These are phyloP conservation scores for Tuber magnatum DNA, from an alignment of 495 filamentous ascomycete genomes.

Conservation along the genomic window DNA sequence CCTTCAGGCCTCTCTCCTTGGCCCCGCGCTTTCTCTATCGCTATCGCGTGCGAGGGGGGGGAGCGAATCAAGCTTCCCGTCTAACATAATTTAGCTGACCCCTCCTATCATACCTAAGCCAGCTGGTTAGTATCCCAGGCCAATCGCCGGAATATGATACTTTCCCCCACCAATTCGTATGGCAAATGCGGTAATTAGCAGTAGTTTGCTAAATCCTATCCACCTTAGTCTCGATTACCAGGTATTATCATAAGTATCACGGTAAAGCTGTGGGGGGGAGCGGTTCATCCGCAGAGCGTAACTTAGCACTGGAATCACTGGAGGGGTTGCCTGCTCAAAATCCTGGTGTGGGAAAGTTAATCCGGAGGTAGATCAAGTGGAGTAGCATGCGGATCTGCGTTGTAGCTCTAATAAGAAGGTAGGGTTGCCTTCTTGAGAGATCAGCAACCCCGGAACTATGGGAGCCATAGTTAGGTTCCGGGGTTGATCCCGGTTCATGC, in stretches of 20 bases:
- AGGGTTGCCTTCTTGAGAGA: neutral
- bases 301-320: neutral
- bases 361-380: neutral
- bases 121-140: neutral
- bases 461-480: neutral
- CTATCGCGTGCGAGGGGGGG: no score
- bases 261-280: neutral
- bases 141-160: neutral
- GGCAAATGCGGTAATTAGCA: neutral
- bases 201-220: neutral
- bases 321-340: neutral
- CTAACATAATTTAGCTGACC: neutral
- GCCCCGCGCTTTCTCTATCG: neutral
- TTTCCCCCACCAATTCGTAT: neutral
- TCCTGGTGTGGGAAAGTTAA: neutral
- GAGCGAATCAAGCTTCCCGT: neutral
- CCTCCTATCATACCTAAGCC: no score
- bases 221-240: no score
- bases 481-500: neutral
- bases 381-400: neutral
- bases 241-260: no score
- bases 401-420: neutral
- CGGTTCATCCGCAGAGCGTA: neutral
- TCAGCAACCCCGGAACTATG: neutral
- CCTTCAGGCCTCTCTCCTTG: neutral